Base-by-base conservation (phyloP, 2,329 filamentous ascomycete species). In the Penicillium olsonii region DNA sequence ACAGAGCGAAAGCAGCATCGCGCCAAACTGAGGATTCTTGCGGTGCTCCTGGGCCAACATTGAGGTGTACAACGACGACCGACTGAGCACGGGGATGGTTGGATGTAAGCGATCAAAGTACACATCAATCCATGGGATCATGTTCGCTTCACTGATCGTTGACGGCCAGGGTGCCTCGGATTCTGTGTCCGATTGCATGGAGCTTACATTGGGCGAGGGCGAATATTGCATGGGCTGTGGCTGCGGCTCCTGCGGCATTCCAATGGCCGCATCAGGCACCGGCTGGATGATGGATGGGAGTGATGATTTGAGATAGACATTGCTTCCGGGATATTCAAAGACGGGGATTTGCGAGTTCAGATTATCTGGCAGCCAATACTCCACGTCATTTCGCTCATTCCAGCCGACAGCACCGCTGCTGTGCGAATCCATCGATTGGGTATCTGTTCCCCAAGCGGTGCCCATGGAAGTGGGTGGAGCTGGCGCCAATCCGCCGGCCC, bases 41-140 rank as follows among this genome's bases (percentile, higher is more conserved):
- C 72, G 71, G 53, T 75, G 73, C 37, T 74, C 72, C n/a, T 69
- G 71, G 5, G 63, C 59, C 24, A 75, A 59, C 61, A 75, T 72
- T 10, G 68, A 66, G n/a, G 65, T 71, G 48, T 70, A 75, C n/a
- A 75, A 52, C 9, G 66, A 67, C 0, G 70, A 70, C 2, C 71
- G 64, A 53, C 68, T 73, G 4, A 75, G 49, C 2, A 75, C 67
- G 2, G 73, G 73, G 27, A 75, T 58, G 0, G 72, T 75, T 4
- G 72, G 69, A 49, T 75, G 71, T 33, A 75, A 51, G 15, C 73
- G 70, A 42, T 75, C 72, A 50, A 75, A 75, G 48, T 73, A 75
- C 3, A 75, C 71, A 37, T 75, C 72, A 15, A 75, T 65, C 68
- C 68, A 70, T 3, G 67, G 68, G 19, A 70, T 66, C 66, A 75